phyloP scores from a whole-genome alignment of 2,329 filamentous ascomycete species.

The Leptographium wingfieldii region DNA sequence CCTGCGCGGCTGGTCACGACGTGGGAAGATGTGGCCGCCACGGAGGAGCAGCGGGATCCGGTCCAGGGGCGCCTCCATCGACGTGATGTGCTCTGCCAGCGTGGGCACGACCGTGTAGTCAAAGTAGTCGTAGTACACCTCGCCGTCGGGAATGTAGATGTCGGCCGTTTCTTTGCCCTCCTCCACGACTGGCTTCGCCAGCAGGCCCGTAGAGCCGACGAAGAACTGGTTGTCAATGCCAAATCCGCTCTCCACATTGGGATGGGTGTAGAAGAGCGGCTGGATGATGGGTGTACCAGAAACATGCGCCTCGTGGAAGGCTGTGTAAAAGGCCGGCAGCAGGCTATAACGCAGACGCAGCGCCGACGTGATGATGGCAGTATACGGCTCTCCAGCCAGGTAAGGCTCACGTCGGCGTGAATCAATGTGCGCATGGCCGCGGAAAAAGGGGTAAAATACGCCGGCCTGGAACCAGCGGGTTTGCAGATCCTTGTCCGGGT shows the following conservation, averaged over 20 bases:
- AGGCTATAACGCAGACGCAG: conserved; percentile 80
- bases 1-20: conserved; percentile 76
- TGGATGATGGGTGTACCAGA: conserved; percentile 78
- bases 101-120: conserved; percentile 64
- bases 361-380: conserved; percentile 73
- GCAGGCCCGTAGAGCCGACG: conserved; percentile 71
- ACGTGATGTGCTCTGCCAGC: conserved; percentile 56
- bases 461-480: conserved; percentile 95
- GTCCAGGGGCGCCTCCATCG: conserved; percentile 65
- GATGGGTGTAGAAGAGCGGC: conserved; percentile 88
- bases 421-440: conserved; percentile 92
- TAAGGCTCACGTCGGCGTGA: conserved; percentile 91
- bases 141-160: conserved; percentile 78
- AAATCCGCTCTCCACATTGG: conserved; percentile 75
- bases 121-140: conserved; percentile 93
- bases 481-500: conserved; percentile 83
- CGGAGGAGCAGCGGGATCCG: conserved; percentile 85
- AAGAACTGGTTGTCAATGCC: conserved; percentile 88
- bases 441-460: conserved; percentile 97
- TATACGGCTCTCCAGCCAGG: conserved; percentile 72
- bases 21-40: conserved; percentile 81
- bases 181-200: conserved; percentile 82
- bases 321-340: conserved; percentile 90
- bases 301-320: conserved; percentile 78
- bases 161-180: conserved; percentile 61